Evolutionary conservation across 2,329 filamentous ascomycete species (phyloP), one percentile per base, ranked within the genome.

Genomic region (Corinectria fuckeliana): DNA sequence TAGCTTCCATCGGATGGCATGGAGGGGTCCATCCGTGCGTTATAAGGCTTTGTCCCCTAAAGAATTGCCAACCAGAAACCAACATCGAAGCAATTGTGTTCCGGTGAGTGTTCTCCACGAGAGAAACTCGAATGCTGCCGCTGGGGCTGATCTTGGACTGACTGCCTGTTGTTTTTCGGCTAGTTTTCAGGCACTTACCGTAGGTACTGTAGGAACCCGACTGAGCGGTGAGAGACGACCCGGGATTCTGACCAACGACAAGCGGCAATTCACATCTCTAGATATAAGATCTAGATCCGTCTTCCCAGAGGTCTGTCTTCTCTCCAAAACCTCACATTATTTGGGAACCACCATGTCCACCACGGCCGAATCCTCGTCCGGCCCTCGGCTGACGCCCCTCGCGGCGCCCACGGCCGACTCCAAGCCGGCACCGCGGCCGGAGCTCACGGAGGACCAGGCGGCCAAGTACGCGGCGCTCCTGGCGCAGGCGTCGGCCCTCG

Each of bases 391-490:
- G 69, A 88, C 82, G 41, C 89, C 88, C 30, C 81, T 91, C 63
- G 74, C 77, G n/a, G 72, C 75, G 8, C 88, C 89, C 2, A 76
- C 83, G 2, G 77, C 88, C 2, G 78, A 79, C 32, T 84, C 84
- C 73, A 85, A 84, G 58, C 86, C 90, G 3, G 73, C 79, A 11
- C 73, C 85, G 5, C 81, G 82, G 9, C 76, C 85, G 5, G 75
- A 83, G 58, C 85, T 97, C 69, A 93, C 88, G 10, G 72, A 85
- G 9, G 92, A 96, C 32, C 91, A 98, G 77, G 78, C 91, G 72
- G 75, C 82, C 66, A 97, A 97, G 79, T 98, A 97, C 79, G 85
- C 89, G 41, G 80, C 86, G 64, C 82, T 98, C 50, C 85, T 98
- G 44, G 81, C 85, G 45, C 84, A 85, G 52, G 92, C 88, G 42